A percentile compares a stretch with the other conserved stretches of the same genome.
Evolutionary conservation across 1,284 basidiomycete genomes (phyloP).

Genomic region (Melampsora abietis-canadensis): DNA sequence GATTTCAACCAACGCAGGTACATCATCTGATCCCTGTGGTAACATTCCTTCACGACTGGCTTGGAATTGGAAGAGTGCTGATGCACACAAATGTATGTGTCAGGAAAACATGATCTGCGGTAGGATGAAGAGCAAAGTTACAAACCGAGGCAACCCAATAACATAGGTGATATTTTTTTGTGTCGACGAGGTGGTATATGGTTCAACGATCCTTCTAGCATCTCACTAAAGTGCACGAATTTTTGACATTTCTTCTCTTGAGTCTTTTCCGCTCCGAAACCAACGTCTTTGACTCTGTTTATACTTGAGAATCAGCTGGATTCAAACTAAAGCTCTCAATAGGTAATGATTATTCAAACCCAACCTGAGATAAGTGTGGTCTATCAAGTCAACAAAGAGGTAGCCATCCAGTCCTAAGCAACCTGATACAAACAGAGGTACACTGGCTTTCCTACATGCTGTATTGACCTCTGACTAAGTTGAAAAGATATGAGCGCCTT

Average conservation of each 20-base stretch:
- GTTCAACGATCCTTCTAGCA: constrained; percentile 61
- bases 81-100: background rate
- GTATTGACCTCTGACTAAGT: constrained; percentile 71
- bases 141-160: constrained; percentile 72
- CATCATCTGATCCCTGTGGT: constrained; percentile 8
- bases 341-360: constrained; percentile 52
- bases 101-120: constrained; percentile 17
- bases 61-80: constrained; percentile 74
- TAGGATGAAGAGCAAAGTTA: constrained; percentile 8
- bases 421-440: constrained; percentile 81
- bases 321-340: background rate
- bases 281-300: background rate
- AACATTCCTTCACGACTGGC: background rate
- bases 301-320: background rate
- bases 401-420: constrained; percentile 89
- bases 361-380: constrained; percentile 77
- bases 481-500: background rate
- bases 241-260: constrained; percentile 66
- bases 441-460: constrained; percentile 66
- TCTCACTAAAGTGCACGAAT: constrained; percentile 64
- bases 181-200: constrained; percentile 68
- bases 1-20: constrained; percentile 17
- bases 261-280: constrained; percentile 58
- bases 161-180: constrained; percentile 64
- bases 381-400: constrained; percentile 85